Conservation (phyloP, 2,329 filamentous ascomycete species). For the Apiospora phragmitis region DNA sequence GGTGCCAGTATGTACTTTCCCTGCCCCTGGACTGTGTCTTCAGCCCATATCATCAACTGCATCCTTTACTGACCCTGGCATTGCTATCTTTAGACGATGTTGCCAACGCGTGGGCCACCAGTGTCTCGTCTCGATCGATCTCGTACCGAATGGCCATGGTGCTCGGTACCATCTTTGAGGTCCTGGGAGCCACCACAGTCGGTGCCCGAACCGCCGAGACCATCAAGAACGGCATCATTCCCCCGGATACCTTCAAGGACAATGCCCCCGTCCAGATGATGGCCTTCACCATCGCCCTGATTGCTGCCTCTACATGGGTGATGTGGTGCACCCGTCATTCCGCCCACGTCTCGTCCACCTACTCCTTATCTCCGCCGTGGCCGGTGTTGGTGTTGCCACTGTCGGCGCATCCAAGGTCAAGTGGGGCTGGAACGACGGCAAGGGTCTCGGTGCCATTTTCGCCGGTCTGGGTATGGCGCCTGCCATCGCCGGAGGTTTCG, state of each 20-base stretch:
- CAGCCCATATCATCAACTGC: neutral
- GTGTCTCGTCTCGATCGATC: constrained; percentile 77
- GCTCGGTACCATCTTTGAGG: constrained; percentile 66
- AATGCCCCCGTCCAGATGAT: constrained; percentile 69
- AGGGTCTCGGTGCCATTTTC: constrained; percentile 72
- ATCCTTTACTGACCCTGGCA: neutral
- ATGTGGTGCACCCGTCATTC: constrained; percentile 79
- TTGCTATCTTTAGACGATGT: constrained; percentile 64
- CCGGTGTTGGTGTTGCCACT: constrained; percentile 68
- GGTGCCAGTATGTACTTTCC: constrained; percentile 65
- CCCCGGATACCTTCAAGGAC: constrained; percentile 54
- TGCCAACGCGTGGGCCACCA: constrained; percentile 80
- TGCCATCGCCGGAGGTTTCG: constrained; percentile 64
- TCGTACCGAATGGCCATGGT: constrained; percentile 70
- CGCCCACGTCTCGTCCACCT: constrained; percentile 72
- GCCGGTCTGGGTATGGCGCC: constrained; percentile 73
- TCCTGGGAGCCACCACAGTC: constrained; percentile 66
- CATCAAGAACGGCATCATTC: constrained; percentile 79
- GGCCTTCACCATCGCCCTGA: constrained; percentile 64
- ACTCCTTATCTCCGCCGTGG: constrained; percentile 69
- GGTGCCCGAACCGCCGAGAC: constrained; percentile 72
- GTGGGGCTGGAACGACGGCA: constrained; percentile 70
- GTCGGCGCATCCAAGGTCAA: constrained; percentile 62
- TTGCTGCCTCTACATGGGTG: constrained; percentile 69
- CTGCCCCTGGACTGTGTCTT: neutral